A percentile compares a stretch with the other conserved stretches of the same genome.
These are phyloP conservation scores for Nicotiana otophora DNA, from an alignment of 257 asterid genomes.

Conservation along the genomic window DNA sequence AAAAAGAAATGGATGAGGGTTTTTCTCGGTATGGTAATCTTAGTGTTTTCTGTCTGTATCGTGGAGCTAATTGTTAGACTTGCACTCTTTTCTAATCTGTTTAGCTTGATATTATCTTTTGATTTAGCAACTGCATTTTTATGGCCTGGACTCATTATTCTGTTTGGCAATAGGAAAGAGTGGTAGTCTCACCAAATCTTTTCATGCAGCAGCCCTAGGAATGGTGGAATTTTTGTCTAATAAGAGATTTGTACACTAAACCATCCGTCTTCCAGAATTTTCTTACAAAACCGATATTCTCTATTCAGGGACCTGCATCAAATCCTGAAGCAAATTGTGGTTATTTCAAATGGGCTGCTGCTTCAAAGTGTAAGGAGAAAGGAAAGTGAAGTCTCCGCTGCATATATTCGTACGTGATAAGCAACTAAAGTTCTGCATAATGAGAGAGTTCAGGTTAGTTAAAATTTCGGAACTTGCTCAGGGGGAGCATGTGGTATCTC, in stretches of 20 bases:
- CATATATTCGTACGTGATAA: not conserved
- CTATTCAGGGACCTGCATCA: conserved; percentile 82
- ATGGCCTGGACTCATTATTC: not conserved
- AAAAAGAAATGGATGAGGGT: not conserved
- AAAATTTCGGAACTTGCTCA: not conserved
- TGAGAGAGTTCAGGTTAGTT: no score
- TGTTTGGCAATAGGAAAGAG: not conserved
- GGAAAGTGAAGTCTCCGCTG: conserved; percentile 20
- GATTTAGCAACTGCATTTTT: not conserved
- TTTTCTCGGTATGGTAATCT: not conserved
- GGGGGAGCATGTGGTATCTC: not conserved
- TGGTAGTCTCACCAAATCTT: not conserved
- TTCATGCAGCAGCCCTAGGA: not conserved
- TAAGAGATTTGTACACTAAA: not conserved
- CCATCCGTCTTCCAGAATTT: not conserved
- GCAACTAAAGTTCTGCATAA: not conserved
- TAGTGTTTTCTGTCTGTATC: not conserved
- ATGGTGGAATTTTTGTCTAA: not conserved
- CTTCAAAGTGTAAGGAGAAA: conserved; percentile 50
- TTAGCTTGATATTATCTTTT: not conserved
- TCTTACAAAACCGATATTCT: conserved; percentile 6
- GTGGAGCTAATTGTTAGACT: not conserved
- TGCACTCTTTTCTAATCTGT: not conserved
- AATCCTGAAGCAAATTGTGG: conserved; percentile 97
- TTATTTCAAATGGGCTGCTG: conserved; percentile 83